Percentiles rank a stretch among this genome's conserved stretches.
These are phyloP conservation scores for Naumovozyma baii DNA, from an alignment of 805 yeast genomes.

Conservation along the genomic window DNA sequence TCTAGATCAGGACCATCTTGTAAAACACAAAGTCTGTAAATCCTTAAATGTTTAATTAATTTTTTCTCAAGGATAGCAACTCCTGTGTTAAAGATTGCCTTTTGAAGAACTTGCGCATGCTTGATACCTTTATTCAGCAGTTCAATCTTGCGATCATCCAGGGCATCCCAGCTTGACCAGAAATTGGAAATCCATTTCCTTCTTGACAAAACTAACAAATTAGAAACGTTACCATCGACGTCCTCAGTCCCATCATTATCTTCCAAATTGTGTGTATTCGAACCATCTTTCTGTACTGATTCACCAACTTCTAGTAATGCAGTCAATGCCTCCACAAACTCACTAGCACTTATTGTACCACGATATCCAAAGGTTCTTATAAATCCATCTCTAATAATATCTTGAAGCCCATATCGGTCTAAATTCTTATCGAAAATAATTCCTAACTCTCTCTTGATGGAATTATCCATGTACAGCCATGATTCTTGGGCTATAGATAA, in stretches of 20 bases:
- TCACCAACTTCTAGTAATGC: constrained; percentile 71
- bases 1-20: constrained; percentile 80
- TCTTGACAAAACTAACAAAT: constrained; percentile 36
- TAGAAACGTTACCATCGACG: constrained; percentile 17
- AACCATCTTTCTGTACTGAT: constrained; percentile 4
- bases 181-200: constrained; percentile 67
- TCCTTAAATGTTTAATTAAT: constrained; percentile 64
- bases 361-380: constrained; percentile 77
- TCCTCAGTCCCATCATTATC: constrained; percentile 23
- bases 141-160: constrained; percentile 36
- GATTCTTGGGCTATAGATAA: constrained; percentile 79
- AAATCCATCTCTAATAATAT: constrained; percentile 77
- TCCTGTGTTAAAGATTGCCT: constrained; percentile 77
- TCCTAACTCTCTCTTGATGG: constrained; percentile 64
- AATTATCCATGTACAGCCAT: constrained; percentile 84
- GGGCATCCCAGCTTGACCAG: constrained; percentile 61
- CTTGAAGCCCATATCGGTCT: constrained; percentile 71
- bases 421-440: constrained; percentile 59
- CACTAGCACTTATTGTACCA: constrained; percentile 84
- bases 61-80: constrained; percentile 80
- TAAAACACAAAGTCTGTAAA: constrained; percentile 77
- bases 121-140: constrained; percentile 47
- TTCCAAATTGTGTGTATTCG: constrained; percentile 14
- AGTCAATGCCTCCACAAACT: constrained; percentile 78
- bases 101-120: constrained; percentile 76